Evolutionary conservation across 495 filamentous ascomycete genomes (phyloP).

Genomic region (Viridothelium virens): DNA sequence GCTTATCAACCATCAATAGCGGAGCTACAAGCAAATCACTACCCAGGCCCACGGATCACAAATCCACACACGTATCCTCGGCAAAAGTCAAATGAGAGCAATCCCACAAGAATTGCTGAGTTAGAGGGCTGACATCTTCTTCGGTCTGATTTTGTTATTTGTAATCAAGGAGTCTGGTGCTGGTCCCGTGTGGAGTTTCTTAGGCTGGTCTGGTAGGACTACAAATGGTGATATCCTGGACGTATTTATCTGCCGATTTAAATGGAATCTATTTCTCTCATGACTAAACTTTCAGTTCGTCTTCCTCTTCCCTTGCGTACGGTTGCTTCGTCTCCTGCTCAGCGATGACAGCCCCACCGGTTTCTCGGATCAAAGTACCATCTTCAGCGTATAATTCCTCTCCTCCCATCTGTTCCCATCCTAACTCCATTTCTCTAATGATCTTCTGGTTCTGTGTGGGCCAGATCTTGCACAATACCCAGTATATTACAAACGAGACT

Average conservation of each 20-base stretch:
- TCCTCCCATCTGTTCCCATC: conserved; percentile 30
- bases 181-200: not conserved
- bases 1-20: not conserved
- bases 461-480: conserved; percentile 36
- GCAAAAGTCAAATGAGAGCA: not conserved
- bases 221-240: not conserved
- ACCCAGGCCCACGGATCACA: not conserved
- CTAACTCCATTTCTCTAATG: conserved; percentile 21
- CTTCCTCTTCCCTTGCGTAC: not conserved
- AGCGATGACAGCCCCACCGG: not conserved
- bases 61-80: not conserved
- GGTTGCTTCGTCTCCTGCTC: not conserved
- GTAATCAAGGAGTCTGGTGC: not conserved
- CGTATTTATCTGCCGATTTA: not conserved
- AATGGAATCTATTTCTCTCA: not conserved
- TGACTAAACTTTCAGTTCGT: not conserved
- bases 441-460: conserved; percentile 35
- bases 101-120: not conserved
- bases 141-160: not conserved
- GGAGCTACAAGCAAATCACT: not conserved
- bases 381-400: conserved; percentile 26
- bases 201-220: not conserved
- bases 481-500: conserved; percentile 35
- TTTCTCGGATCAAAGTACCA: conserved; percentile 15
- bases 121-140: not conserved